Conservation (phyloP, 2,329 filamentous ascomycete species). For the Penicillium brasilianum region DNA sequence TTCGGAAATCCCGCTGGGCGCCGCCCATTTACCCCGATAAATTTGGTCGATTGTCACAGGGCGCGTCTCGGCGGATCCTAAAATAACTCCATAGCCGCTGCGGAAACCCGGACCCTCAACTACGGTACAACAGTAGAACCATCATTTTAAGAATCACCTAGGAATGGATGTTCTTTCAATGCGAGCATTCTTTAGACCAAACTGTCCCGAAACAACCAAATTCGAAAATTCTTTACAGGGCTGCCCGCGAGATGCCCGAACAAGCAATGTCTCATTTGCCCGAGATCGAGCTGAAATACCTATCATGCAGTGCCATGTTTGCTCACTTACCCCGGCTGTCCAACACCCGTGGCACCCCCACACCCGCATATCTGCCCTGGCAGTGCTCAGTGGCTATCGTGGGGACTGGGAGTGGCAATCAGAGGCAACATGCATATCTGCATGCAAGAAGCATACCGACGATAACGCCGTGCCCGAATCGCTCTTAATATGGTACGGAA, state of each 20-base stretch:
- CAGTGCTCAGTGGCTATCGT: neutral
- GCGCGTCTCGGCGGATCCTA: constrained; percentile 6
- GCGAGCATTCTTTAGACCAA: no score
- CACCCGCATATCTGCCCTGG: constrained; percentile 5
- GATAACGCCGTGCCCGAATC: neutral
- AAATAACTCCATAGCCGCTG: constrained; percentile 8
- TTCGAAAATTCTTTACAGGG: neutral
- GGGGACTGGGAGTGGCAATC: neutral
- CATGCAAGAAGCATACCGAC: neutral
- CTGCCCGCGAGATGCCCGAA: constrained; percentile 7
- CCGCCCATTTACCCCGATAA: neutral
- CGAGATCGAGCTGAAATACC: constrained; percentile 12
- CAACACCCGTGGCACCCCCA: constrained; percentile 3
- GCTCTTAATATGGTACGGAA: neutral
- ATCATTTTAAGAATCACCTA: no score
- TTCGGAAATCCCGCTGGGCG: constrained; percentile 7
- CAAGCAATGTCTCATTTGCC: constrained; percentile 17
- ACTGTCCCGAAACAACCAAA: neutral
- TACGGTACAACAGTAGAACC: neutral
- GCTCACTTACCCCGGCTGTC: constrained; percentile 4
- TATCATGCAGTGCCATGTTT: constrained; percentile 16
- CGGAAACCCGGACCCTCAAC: constrained; percentile 3
- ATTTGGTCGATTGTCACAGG: constrained; percentile 5
- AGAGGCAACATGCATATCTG: neutral
- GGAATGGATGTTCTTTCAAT: no score